A percentile compares a stretch with the other conserved stretches of the same genome.
phyloP scores from a whole-genome alignment of 441 rosid genomes.

The Dalechampia spathulata region DNA sequence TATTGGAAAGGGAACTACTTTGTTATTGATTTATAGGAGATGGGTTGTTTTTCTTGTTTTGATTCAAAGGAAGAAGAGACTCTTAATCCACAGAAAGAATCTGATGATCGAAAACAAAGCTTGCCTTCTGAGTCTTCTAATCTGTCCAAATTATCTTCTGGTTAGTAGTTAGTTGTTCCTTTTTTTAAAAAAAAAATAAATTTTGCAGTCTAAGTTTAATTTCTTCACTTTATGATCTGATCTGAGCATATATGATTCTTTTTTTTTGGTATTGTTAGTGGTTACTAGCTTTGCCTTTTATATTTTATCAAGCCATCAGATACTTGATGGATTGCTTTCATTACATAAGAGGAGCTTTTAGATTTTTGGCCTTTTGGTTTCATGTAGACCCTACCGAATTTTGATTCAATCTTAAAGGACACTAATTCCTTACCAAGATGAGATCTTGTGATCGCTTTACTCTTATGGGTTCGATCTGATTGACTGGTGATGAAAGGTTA shows the following conservation, averaged over 20 bases:
- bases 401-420: conserved; percentile 7
- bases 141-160: conserved; percentile 65
- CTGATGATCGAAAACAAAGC: conserved; percentile 44
- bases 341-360: not conserved
- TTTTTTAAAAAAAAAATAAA: not conserved
- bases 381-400: conserved; percentile 18
- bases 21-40: conserved; percentile 24
- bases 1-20: not conserved
- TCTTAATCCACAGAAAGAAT: conserved; percentile 48
- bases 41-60: conserved; percentile 96
- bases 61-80: conserved; percentile 78
- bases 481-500: not conserved
- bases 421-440: conserved; percentile 3
- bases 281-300: not conserved
- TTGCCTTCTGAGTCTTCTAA: conserved; percentile 45
- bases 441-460: conserved; percentile 33
- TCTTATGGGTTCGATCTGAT: conserved; percentile 5
- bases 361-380: too few relatives aligned
- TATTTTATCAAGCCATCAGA: not conserved
- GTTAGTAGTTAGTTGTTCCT: conserved; percentile 25
- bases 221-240: conserved; percentile 27
- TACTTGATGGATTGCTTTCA: conserved; percentile 1
- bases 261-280: not conserved
- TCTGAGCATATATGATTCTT: conserved; percentile 24
- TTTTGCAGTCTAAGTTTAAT: conserved; percentile 4